Base-by-base conservation (phyloP, 306 rosid species). In the Pachyrhizus erosus region DNA sequence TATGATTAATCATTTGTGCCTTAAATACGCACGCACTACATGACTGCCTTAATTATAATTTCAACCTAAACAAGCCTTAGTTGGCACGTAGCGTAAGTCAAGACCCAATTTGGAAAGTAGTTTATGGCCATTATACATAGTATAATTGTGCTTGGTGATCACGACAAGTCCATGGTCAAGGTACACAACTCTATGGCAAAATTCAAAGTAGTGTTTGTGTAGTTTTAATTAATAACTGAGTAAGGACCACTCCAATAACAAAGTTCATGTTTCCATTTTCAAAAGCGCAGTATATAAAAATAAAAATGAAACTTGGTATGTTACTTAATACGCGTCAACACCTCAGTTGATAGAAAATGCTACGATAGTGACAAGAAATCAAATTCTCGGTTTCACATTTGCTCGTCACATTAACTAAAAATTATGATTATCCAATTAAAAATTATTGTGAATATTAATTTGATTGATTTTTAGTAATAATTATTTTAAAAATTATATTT, bases 81-180 rank as follows among this genome's bases (percentile, higher is more conserved):
- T 1, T n/a, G 15, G 37, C 60, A 60, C 20, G 74, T 34, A 46
- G 48, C 20, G 74, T 34, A 46, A 1, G 21, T 24, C 60, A 40
- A 60, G n/a, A 39, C 20, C 64, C 20, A 14, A 10, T 58, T 5
- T 49, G 24, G n/a, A 46, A 60, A 34, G 68, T 37, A 34, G 75
- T 34, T 62, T 46, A 12, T 68, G 57, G 2, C 33, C 29, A 33
- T 61, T 39, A 20, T 70, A 14, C 10, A 6, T 49, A 2, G 17
- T 55, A 55, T 75, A 17, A 40, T n/a, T 67, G 5, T 60, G 61
- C 68, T 31, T 69, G 17, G 23, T 34, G 58, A 68, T 46, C 23
- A 54, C 9, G 68, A 77, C 86, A 34, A 71, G 23, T 5, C 33
- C 5, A 37, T 45, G 60, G 82, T 83, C 75, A 83, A 77, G 21